Evolutionary conservation across 23 red algal genomes (phyloP).

Genomic region (Porphyridium purpureum): DNA sequence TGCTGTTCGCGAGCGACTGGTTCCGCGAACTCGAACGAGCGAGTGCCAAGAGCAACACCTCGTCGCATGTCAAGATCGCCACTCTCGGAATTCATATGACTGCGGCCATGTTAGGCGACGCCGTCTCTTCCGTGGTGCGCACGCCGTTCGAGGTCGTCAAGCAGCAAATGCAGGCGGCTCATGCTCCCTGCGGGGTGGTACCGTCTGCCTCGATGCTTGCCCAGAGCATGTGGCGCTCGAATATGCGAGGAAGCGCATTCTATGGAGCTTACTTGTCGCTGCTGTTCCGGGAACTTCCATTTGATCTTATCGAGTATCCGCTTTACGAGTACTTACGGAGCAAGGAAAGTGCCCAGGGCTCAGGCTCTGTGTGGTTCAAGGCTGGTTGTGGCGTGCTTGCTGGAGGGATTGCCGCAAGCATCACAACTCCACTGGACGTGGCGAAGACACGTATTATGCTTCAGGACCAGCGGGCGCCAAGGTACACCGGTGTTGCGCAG

Average conservation of each 20-base stretch:
- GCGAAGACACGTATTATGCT: conserved; percentile 92
- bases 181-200: conserved; percentile 21
- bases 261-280: conserved; percentile 71
- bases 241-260: conserved; percentile 50
- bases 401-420: conserved; percentile 69
- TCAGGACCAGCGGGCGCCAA: conserved; percentile 8
- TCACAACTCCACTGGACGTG: conserved; percentile 95
- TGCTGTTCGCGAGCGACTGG: not conserved
- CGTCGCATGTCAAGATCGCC: not conserved
- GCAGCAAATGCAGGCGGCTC: conserved; percentile 76
- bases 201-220: conserved; percentile 29
- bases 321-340: conserved; percentile 76
- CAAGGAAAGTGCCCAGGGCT: not conserved
- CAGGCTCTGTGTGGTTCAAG: conserved; percentile 51
- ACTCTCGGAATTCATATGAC: conserved; percentile 34
- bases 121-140: conserved; percentile 48
- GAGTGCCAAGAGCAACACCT: too few relatives aligned
- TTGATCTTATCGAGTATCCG: conserved; percentile 90
- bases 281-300: conserved; percentile 82
- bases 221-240: too few relatives aligned
- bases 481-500: conserved; percentile 51
- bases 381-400: conserved; percentile 56
- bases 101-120: conserved; percentile 74
- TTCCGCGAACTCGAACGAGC: too few relatives aligned
- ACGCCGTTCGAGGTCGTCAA: conserved; percentile 99